Conservation (phyloP, 108 stramenopile species). For the Skeletonema tropicum region DNA sequence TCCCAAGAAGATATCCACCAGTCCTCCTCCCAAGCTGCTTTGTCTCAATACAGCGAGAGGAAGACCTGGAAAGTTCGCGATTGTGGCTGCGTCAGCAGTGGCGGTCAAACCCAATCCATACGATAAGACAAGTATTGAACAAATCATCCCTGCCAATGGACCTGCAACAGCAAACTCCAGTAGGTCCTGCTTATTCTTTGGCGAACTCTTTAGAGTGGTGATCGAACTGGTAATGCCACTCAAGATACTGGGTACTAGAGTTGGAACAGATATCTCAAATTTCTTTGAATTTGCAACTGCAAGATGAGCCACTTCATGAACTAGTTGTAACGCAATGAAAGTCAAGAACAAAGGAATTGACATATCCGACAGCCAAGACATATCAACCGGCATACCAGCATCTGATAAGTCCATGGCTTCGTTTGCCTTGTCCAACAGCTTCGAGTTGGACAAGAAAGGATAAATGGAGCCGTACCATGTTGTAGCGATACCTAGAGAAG, state of each 20-base stretch:
- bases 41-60: conserved; percentile 73
- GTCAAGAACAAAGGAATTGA: conserved; percentile 72
- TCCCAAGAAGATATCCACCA: conserved; percentile 69
- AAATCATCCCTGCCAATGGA: conserved; percentile 73
- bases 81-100: conserved; percentile 49
- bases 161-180: conserved; percentile 81
- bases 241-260: conserved; percentile 79
- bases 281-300: conserved; percentile 59
- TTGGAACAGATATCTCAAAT: conserved; percentile 66
- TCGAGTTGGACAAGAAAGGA: conserved; percentile 80
- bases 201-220: conserved; percentile 68
- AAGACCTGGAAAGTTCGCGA: conserved; percentile 67
- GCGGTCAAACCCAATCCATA: conserved; percentile 67
- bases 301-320: conserved; percentile 72
- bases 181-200: conserved; percentile 75
- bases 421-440: conserved; percentile 59
- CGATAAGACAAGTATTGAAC: conserved; percentile 54
- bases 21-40: conserved; percentile 79
- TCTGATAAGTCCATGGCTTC: conserved; percentile 74
- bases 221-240: conserved; percentile 79
- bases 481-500: conserved; percentile 69
- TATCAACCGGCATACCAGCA: conserved; percentile 70
- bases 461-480: conserved; percentile 83
- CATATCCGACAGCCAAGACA: conserved; percentile 75
- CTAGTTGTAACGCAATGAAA: conserved; percentile 66